Conservation (phyloP, 2,329 filamentous ascomycete genomes). For the Trichophyton benhamiae region DNA sequence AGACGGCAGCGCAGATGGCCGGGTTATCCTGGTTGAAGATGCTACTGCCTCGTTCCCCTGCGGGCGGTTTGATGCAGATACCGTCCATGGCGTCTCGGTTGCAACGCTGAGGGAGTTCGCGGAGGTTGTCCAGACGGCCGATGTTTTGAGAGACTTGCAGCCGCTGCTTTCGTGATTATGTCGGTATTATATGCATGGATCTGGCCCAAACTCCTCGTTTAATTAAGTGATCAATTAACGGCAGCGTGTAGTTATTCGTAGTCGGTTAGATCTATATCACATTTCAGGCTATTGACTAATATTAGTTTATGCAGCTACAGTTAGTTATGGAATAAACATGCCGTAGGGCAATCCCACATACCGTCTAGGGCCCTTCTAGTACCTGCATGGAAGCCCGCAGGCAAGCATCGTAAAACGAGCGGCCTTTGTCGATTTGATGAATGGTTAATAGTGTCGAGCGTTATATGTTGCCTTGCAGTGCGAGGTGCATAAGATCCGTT, state of each 20-base stretch:
- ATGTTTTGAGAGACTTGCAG: slow-evolving; percentile 26
- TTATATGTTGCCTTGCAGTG: too few species aligned
- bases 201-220: neutral
- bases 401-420: too few species aligned
- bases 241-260: too few species aligned
- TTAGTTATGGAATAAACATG: neutral
- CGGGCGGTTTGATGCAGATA: slow-evolving; percentile 34
- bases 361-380: neutral
- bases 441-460: too few species aligned
- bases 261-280: too few species aligned
- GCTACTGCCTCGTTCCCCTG: slow-evolving; percentile 38
- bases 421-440: too few species aligned
- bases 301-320: neutral
- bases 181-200: neutral
- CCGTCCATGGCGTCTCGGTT: slow-evolving; percentile 34
- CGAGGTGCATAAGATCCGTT: neutral
- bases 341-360: neutral
- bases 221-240: neutral
- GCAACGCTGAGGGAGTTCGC: slow-evolving; percentile 39
- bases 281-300: neutral
- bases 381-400: neutral
- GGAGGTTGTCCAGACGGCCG: slow-evolving; percentile 27
- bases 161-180: neutral
- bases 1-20: slow-evolving; percentile 14
- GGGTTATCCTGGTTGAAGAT: slow-evolving; percentile 35